phyloP scores from a whole-genome alignment of 352 stramenopile species.

The Globisporangium rhizosaccharum region DNA sequence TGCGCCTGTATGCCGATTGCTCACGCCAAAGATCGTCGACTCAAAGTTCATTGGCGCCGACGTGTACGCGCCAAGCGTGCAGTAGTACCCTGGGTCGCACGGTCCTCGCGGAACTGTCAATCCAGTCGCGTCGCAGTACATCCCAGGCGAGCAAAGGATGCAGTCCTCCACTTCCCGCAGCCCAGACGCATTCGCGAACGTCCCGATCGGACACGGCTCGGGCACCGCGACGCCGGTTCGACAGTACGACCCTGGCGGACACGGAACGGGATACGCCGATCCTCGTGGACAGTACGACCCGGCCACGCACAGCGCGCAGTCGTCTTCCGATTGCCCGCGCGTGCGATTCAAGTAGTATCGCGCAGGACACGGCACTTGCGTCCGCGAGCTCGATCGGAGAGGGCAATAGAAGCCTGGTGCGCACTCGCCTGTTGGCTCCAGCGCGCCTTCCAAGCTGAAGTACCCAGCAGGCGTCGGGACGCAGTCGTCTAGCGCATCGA shows the following conservation, averaged over 20 bases:
- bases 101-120: conserved; percentile 65
- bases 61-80: conserved; percentile 82
- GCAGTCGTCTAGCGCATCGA: conserved; percentile 69
- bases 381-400: conserved; percentile 50
- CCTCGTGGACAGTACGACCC: conserved; percentile 64
- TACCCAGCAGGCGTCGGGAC: conserved; percentile 64
- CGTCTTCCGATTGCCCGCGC: conserved; percentile 52
- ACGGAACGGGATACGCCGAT: conserved; percentile 55
- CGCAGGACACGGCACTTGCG: conserved; percentile 69
- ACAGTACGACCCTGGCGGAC: conserved; percentile 84
- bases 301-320: conserved; percentile 69
- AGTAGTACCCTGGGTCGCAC: conserved; percentile 91
- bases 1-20: conserved; percentile 54
- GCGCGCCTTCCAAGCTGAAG: conserved; percentile 57
- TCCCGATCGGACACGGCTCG: conserved; percentile 87
- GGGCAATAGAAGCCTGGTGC: conserved; percentile 86
- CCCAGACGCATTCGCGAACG: conserved; percentile 76
- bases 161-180: conserved; percentile 84
- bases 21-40: conserved; percentile 56
- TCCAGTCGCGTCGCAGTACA: conserved; percentile 87
- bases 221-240: conserved; percentile 68
- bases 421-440: conserved; percentile 55
- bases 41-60: conserved; percentile 85
- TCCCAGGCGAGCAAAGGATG: conserved; percentile 77
- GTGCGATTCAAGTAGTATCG: conserved; percentile 72